Evolutionary conservation across 306 rosid species (phyloP), one percentile per base, ranked within the genome.

Genomic region (Prunus mume): DNA sequence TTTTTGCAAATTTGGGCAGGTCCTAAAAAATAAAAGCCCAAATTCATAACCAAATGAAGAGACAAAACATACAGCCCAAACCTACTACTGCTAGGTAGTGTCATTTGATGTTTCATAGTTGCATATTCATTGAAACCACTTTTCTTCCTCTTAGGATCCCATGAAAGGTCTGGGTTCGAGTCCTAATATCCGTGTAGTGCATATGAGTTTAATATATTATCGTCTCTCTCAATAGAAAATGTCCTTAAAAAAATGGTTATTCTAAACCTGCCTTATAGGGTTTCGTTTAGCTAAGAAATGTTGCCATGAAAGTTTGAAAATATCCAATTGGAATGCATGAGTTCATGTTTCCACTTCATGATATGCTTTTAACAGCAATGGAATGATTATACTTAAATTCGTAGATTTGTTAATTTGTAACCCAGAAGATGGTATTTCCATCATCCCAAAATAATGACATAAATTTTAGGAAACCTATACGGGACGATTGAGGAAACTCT

Each of bases 161-260:
- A 38, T 6, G 43, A 38, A 38, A 38, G 43, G 43, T 34, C 0
- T 38, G 9, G 43, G 9, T 38, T 38, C 2, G 2, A 38, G 43
- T 38, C 43, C 9, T 38, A 38, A 7, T 0, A 38, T 38, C 2
- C 9, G 0, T 38, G 2, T 1, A 7, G 2, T 38, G 2, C 0
- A 4, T 38, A 9, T 6, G 2, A 38, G 0, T 38, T 38, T 38
- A 38, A 9, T 38, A 38, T 38, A 38, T 38, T 38, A 34, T 34
- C 9, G 2, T 0, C 0, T 0, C 2, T 6, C 2, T 7, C 0
- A 38, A 38, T 6, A 38, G 5, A 0, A 34, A 38, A 6, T 1
- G 43, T 7, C 43, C 0, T 6, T 9, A 2, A 12, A n/a, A 3
- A 22, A 22, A 11, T 10, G 1, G 0, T 56, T 20, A 20, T 56